Evolutionary conservation across 2,329 filamentous ascomycete genomes (phyloP).

Genomic region (Stagonosporopsis cucurbitacearum): DNA sequence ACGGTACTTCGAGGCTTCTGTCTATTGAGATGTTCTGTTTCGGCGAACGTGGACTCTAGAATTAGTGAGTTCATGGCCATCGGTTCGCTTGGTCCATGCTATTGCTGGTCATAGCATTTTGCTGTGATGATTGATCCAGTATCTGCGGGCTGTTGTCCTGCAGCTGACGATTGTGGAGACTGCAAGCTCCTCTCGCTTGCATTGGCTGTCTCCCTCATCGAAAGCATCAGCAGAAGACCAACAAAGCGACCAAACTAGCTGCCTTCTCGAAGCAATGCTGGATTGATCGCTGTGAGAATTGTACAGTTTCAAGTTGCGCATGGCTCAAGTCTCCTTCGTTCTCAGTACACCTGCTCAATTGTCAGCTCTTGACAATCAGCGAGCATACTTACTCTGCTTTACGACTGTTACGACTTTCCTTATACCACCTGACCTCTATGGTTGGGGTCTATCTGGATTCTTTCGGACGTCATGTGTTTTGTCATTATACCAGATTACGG

Average conservation of each 20-base stretch:
- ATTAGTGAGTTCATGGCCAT: too few relatives aligned
- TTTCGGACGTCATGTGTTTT: conserved; percentile 11
- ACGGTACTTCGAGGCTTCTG: conserved; percentile 56
- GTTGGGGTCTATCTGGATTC: background rate
- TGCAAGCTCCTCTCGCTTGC: background rate
- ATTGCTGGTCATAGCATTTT: background rate
- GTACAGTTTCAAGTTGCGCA: background rate
- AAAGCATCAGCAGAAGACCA: background rate
- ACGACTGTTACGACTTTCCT: conserved; percentile 17
- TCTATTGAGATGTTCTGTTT: background rate
- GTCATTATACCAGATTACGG: conserved; percentile 24
- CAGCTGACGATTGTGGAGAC: background rate
- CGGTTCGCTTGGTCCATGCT: background rate
- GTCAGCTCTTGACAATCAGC: conserved; percentile 11
- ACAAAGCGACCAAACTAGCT: background rate
- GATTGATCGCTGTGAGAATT: background rate
- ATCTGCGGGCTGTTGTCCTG: background rate
- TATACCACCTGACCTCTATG: background rate
- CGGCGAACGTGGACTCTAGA: background rate
- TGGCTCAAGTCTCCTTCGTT: background rate
- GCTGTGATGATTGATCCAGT: background rate
- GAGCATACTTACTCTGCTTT: conserved; percentile 14
- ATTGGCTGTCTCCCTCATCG: background rate
- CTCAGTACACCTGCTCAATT: conserved; percentile 5
- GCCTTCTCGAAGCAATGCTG: background rate